phyloP scores from a whole-genome alignment of 305 asterid species.

The Stenogyne calaminthoides region DNA sequence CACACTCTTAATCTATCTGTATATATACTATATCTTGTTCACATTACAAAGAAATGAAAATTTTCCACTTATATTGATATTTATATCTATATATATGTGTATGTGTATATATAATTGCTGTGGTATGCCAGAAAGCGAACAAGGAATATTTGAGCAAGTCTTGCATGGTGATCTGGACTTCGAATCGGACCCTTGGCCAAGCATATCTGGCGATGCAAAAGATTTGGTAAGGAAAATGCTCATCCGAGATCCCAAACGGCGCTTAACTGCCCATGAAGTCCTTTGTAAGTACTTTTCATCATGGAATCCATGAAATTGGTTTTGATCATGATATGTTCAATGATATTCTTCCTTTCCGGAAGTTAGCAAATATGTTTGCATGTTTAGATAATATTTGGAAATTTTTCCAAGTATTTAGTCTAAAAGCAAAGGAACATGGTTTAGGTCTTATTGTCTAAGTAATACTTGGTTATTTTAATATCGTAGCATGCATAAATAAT shows the following conservation, averaged over 20 bases:
- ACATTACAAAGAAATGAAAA: not conserved
- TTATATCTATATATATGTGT: not conserved
- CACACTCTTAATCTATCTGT: slow-evolving; percentile 1
- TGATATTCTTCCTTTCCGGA: not conserved
- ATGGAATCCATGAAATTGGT: not conserved
- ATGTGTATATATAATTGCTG: not conserved
- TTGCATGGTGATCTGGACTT: slow-evolving; percentile 76
- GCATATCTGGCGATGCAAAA: slow-evolving; percentile 67
- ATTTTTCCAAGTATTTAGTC: not conserved
- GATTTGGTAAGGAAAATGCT: slow-evolving; percentile 76
- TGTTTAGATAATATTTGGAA: not conserved
- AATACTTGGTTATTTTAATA: not conserved
- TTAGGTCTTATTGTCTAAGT: not conserved
- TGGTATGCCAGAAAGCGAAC: slow-evolving; percentile 55
- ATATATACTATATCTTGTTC: not conserved
- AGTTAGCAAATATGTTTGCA: not conserved
- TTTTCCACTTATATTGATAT: not conserved
- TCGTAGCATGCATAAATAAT: not conserved
- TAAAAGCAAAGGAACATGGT: not conserved
- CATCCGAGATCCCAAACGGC: slow-evolving; percentile 61
- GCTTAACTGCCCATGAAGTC: slow-evolving; percentile 74
- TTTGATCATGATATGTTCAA: not conserved
- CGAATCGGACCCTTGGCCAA: slow-evolving; percentile 75
- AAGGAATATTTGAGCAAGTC: slow-evolving; percentile 75
- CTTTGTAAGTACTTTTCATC: slow-evolving; percentile 49